These are phyloP conservation scores for Aspergillus leporis DNA, from an alignment of 495 filamentous ascomycete species.

Conservation along the genomic window DNA sequence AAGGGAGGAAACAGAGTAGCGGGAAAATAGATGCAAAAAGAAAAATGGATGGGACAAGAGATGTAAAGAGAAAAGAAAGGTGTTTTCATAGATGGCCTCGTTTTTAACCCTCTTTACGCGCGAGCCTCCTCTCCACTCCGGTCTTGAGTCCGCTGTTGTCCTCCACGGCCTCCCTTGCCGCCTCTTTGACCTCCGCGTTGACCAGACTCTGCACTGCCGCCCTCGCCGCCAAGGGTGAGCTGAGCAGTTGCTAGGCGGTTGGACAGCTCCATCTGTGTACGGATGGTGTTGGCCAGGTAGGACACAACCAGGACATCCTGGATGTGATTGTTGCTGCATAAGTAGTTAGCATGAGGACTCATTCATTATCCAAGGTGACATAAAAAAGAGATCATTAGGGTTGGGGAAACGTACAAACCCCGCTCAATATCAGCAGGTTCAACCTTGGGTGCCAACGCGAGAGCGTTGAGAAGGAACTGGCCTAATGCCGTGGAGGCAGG, in stretches of 20 bases:
- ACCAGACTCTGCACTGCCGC: slow-evolving; percentile 35
- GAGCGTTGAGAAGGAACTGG: slow-evolving; percentile 88
- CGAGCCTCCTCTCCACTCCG: slow-evolving; percentile 40
- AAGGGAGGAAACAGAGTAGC: not conserved
- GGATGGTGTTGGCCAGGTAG: slow-evolving; percentile 97
- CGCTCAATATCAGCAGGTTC: slow-evolving; percentile 83
- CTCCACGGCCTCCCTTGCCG: slow-evolving; percentile 52
- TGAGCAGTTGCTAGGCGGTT: slow-evolving; percentile 87
- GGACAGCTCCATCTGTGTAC: slow-evolving; percentile 97
- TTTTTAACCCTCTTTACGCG: slow-evolving; percentile 32
- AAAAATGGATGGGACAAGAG: slow-evolving; percentile 20
- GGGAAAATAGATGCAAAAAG: slow-evolving; percentile 14
- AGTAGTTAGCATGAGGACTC: slow-evolving; percentile 21
- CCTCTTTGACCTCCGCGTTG: slow-evolving; percentile 45
- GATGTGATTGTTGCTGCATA: slow-evolving; percentile 87
- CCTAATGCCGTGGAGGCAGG: slow-evolving; percentile 80
- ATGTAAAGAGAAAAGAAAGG: slow-evolving; percentile 26
- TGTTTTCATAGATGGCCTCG: slow-evolving; percentile 24
- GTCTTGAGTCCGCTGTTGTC: slow-evolving; percentile 40
- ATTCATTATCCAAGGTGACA: not conserved
- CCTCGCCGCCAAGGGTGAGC: slow-evolving; percentile 61
- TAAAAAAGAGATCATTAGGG: slow-evolving; percentile 31
- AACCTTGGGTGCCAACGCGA: slow-evolving; percentile 92
- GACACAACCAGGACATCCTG: slow-evolving; percentile 96
- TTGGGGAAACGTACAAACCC: slow-evolving; percentile 69